Conservation (phyloP, 371 early-diverging fungal species). For the Enterocytospora artemiae region DNA sequence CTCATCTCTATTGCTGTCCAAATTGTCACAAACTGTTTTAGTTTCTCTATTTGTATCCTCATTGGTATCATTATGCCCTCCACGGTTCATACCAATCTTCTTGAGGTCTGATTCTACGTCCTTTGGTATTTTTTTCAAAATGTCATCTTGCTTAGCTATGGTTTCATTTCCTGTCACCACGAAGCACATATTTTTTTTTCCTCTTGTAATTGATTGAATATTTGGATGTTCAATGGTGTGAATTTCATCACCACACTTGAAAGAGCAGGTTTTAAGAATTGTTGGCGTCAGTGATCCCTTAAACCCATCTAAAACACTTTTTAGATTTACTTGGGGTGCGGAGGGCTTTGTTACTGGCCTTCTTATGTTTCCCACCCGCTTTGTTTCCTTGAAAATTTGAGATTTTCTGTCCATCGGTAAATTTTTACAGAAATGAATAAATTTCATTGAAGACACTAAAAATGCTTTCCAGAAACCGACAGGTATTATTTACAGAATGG, state of each 20-base stretch:
- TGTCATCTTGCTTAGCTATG: slow-evolving; percentile 1
- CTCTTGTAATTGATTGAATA: slow-evolving; percentile 3
- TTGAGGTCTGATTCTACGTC: neutral
- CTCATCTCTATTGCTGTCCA: neutral
- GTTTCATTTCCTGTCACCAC: slow-evolving; percentile 8
- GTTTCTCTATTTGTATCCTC: neutral
- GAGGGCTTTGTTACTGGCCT: neutral
- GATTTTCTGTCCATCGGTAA: slow-evolving; percentile 26
- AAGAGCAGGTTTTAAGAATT: slow-evolving; percentile 21
- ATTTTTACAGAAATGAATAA: slow-evolving; percentile 7
- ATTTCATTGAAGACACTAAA: neutral
- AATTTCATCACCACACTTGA: slow-evolving; percentile 9
- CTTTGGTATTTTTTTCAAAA: slow-evolving; percentile 10
- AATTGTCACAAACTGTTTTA: neutral
- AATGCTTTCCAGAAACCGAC: too few relatives aligned
- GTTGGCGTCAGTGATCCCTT: slow-evolving; percentile 12
- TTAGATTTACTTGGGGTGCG: neutral
- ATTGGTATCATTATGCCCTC: neutral
- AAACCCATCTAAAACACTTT: neutral
- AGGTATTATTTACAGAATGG: too few relatives aligned
- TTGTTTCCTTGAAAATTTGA: slow-evolving; percentile 23
- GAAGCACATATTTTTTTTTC: slow-evolving; percentile 3
- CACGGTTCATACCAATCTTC: neutral
- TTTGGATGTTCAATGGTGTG: slow-evolving; percentile 8
- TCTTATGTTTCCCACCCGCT: slow-evolving; percentile 1